These are phyloP conservation scores for Megacollybia marginata DNA, from an alignment of 768 basidiomycete genomes.

Conservation along the genomic window DNA sequence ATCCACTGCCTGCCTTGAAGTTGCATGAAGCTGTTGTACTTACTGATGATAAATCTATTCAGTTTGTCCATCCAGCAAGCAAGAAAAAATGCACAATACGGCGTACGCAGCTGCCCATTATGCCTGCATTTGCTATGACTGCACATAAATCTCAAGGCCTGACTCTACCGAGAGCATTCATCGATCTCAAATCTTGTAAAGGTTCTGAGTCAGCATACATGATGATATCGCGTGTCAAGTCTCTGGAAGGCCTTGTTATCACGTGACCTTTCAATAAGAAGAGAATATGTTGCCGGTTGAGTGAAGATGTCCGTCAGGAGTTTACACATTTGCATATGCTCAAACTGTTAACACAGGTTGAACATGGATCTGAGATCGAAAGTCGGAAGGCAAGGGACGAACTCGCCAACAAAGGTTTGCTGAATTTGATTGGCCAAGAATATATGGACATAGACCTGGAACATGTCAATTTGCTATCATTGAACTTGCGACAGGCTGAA, in stretches of 20 bases:
- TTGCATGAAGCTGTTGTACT: not conserved
- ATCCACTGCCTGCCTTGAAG: not conserved
- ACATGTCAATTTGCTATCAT: no score
- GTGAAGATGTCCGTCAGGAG: conserved; percentile 1
- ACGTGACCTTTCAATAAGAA: conserved; percentile 9
- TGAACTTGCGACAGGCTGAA: no score
- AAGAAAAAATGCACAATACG: not conserved
- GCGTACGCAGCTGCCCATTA: conserved; percentile 17
- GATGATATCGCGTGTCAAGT: conserved; percentile 21
- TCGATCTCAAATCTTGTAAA: conserved; percentile 12
- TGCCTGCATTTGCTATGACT: conserved; percentile 20
- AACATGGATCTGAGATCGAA: not conserved
- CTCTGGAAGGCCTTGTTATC: conserved; percentile 13
- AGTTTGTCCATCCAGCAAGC: not conserved
- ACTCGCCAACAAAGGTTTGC: not conserved
- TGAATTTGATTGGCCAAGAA: no score
- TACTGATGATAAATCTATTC: not conserved
- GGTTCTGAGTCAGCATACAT: conserved; percentile 19
- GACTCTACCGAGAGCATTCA: conserved; percentile 10
- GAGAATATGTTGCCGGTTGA: conserved; percentile 2
- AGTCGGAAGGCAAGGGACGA: not conserved
- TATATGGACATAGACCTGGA: no score
- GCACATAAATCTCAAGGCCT: conserved; percentile 22
- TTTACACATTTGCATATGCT: not conserved
- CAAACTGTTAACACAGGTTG: not conserved